Conservation (phyloP, 2,329 filamentous ascomycete genomes). For the Volutella citrinella region DNA sequence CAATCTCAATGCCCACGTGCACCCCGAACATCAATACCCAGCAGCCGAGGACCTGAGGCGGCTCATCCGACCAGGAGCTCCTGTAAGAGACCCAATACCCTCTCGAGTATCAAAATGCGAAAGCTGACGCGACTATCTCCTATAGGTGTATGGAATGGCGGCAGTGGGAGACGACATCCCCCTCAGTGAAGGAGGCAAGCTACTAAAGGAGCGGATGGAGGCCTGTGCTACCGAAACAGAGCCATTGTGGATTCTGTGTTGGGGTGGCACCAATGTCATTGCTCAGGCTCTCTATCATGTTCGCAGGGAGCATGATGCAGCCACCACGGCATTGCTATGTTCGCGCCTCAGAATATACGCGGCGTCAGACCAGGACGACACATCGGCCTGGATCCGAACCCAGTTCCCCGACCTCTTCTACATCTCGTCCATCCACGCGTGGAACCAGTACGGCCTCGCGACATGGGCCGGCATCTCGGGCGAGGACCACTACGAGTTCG, state of each 20-base stretch:
- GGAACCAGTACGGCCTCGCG: constrained; percentile 50
- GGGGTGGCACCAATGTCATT: constrained; percentile 51
- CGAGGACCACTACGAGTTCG: constrained; percentile 17
- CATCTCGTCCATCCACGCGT: constrained; percentile 52
- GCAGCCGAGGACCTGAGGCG: constrained; percentile 30
- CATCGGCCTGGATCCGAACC: constrained; percentile 50
- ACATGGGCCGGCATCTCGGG: constrained; percentile 55
- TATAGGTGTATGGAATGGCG: constrained; percentile 27
- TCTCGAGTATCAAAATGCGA: no score
- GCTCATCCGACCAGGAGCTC: constrained; percentile 35
- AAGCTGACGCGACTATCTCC: no score
- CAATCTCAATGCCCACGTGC: constrained; percentile 46
- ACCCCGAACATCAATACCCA: constrained; percentile 38
- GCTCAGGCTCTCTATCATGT: constrained; percentile 43
- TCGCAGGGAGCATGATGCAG: constrained; percentile 21
- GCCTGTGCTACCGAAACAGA: constrained; percentile 14
- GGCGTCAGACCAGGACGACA: constrained; percentile 58
- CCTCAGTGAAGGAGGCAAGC: constrained; percentile 34
- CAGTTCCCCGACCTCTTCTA: constrained; percentile 53
- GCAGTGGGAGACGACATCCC: constrained; percentile 25
- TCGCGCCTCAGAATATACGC: constrained; percentile 47
- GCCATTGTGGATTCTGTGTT: constrained; percentile 38
- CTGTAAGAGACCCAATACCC: constrained; percentile 12
- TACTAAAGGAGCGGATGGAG: constrained; percentile 32
- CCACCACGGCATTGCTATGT: constrained; percentile 32